Conservation (phyloP, 768 basidiomycete genomes). For the Crepidotus variabilis region DNA sequence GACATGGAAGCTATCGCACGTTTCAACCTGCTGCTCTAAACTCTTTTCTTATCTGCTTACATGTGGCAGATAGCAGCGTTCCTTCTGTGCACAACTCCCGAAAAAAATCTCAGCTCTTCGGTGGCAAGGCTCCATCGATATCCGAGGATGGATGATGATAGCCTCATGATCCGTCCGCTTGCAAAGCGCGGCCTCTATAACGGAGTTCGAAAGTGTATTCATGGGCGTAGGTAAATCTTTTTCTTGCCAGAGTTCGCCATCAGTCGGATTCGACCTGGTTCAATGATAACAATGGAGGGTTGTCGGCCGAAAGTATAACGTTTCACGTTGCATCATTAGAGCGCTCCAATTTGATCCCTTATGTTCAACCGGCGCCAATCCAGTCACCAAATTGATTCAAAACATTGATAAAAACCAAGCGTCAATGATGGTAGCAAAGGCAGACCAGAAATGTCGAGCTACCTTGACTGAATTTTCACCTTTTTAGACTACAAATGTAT, state of each 20-base stretch:
- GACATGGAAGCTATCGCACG: background rate
- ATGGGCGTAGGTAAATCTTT: background rate
- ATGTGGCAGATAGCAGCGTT: background rate
- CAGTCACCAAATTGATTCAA: background rate
- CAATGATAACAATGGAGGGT: background rate
- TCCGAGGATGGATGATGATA: background rate
- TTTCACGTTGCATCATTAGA: background rate
- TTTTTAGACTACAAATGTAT: too few species aligned
- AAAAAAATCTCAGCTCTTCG: background rate
- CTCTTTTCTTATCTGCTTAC: background rate
- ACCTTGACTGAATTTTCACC: background rate
- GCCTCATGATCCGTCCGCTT: background rate
- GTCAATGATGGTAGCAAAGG: background rate
- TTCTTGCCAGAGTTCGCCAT: background rate
- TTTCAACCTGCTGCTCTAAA: background rate
- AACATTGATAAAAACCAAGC: background rate
- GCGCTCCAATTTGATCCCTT: background rate
- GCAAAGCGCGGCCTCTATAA: background rate
- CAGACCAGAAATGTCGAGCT: background rate
- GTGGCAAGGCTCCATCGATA: background rate
- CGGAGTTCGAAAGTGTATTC: too few species aligned
- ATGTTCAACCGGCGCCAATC: background rate
- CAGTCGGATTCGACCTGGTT: background rate
- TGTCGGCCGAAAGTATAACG: background rate
- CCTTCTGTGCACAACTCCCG: background rate